These are phyloP conservation scores for Hypoxylon sp. DNA, from an alignment of 2,329 filamentous ascomycete species.

Conservation along the genomic window DNA sequence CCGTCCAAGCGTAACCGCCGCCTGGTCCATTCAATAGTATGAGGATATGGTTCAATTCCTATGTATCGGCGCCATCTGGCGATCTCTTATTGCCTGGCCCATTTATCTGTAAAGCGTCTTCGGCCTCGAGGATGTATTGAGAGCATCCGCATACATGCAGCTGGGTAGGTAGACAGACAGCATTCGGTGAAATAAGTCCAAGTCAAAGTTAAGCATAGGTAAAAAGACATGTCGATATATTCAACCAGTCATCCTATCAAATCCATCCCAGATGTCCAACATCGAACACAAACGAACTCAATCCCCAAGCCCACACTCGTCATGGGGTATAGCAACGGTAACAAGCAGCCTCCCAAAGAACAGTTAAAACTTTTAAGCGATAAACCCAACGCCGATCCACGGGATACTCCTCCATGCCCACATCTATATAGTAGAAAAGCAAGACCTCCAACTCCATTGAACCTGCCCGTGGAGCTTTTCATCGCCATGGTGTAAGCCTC, in stretches of 20 bases:
- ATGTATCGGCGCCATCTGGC: too few species aligned
- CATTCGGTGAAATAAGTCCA: background rate
- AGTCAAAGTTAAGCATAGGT: constrained; percentile 3
- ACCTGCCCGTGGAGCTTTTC: constrained; percentile 9
- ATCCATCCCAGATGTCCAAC: constrained; percentile 10
- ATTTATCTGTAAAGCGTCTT: too few species aligned
- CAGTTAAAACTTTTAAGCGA: constrained; percentile 24
- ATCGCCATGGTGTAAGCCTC: constrained; percentile 2
- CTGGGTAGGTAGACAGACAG: background rate
- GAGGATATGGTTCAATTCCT: too few species aligned
- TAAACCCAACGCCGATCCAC: constrained; percentile 25
- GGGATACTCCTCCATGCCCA: constrained; percentile 14
- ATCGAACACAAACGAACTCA: constrained; percentile 18
- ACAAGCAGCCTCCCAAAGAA: constrained; percentile 3
- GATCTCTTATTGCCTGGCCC: too few species aligned
- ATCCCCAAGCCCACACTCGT: constrained; percentile 36
- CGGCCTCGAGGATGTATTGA: constrained; percentile 27
- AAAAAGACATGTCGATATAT: constrained; percentile 25
- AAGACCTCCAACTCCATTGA: constrained; percentile 24
- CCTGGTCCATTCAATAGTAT: constrained; percentile 27
- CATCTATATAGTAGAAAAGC: constrained; percentile 21
- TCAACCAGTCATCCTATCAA: constrained; percentile 17
- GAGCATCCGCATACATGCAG: too few species aligned
- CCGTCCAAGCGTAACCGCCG: constrained; percentile 7
- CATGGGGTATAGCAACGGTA: constrained; percentile 38